Percentiles rank a stretch among this genome's conserved stretches.
phyloP scores from a whole-genome alignment of 345 rosid genomes.

The Dimocarpus longan region DNA sequence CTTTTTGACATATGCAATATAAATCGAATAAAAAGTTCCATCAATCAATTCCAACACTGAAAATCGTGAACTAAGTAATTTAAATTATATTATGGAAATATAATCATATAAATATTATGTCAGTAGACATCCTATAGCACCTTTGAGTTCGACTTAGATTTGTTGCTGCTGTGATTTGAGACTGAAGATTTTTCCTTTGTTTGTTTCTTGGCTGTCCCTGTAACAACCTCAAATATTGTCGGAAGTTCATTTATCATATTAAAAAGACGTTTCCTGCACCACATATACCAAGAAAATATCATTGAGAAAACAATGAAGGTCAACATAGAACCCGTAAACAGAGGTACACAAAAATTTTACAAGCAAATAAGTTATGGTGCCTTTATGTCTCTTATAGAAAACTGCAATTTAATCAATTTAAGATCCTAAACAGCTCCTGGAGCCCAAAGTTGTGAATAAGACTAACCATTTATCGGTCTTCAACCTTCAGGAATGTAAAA shows the following conservation, averaged over 20 bases:
- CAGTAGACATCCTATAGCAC: constrained; percentile 30
- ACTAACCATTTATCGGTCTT: neutral
- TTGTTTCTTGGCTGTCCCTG: constrained; percentile 67
- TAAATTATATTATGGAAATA: neutral
- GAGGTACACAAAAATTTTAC: neutral
- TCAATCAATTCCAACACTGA: no score
- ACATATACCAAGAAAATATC: constrained; percentile 14
- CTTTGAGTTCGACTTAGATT: constrained; percentile 76
- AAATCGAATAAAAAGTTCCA: no score
- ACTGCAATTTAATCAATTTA: neutral
- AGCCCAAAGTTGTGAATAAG: neutral
- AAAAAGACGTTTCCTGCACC: constrained; percentile 80
- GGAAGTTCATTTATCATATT: constrained; percentile 86
- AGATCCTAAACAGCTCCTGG: neutral
- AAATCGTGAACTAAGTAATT: neutral
- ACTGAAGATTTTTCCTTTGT: constrained; percentile 62
- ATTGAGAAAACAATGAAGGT: constrained; percentile 4
- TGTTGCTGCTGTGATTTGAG: constrained; percentile 69
- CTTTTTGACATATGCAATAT: no score
- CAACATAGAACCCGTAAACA: neutral
- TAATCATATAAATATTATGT: neutral
- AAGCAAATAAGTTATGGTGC: neutral
- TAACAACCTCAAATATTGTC: constrained; percentile 78
- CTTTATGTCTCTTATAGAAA: neutral
- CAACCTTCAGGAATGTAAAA: neutral